Conservation (phyloP, 2,329 filamentous ascomycete genomes). For the Fusarium sp. region DNA sequence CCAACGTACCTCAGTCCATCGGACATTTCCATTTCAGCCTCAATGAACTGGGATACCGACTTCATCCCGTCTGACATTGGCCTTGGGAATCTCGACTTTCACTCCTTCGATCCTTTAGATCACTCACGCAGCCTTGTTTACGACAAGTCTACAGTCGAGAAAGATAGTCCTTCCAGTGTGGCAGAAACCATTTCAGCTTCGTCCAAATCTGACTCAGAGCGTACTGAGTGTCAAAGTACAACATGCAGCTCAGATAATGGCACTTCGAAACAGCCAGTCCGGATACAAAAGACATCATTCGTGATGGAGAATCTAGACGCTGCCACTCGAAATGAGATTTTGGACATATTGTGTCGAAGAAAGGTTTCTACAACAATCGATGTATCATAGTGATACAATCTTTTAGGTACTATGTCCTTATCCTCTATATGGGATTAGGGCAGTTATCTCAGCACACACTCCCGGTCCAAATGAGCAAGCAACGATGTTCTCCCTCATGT, state of each 20-base stretch:
- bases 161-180: conserved; percentile 5
- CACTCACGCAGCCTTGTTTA: conserved; percentile 2
- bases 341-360: conserved; percentile 15
- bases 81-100: conserved; percentile 1
- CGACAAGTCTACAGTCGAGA: conserved; percentile 10
- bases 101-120: conserved; percentile 5
- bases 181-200: conserved; percentile 12
- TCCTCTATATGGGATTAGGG: conserved; percentile 2
- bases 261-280: conserved; percentile 4
- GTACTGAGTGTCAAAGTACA: conserved; percentile 9
- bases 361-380: conserved; percentile 15
- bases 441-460: conserved; percentile 7
- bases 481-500: conserved; percentile 11
- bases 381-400: conserved; percentile 5
- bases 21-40: conserved; percentile 4
- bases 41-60: conserved; percentile 3
- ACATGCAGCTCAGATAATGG: conserved; percentile 3
- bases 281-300: conserved; percentile 11
- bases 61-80: conserved; percentile 6
- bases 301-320: conserved; percentile 16
- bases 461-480: conserved; percentile 13
- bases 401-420: not conserved
- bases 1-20: conserved; percentile 3
- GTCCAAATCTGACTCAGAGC: conserved; percentile 3
- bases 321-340: conserved; percentile 13